Base-by-base conservation (phyloP, 345 rosid species). In the Xanthoceras sorbifolium region DNA sequence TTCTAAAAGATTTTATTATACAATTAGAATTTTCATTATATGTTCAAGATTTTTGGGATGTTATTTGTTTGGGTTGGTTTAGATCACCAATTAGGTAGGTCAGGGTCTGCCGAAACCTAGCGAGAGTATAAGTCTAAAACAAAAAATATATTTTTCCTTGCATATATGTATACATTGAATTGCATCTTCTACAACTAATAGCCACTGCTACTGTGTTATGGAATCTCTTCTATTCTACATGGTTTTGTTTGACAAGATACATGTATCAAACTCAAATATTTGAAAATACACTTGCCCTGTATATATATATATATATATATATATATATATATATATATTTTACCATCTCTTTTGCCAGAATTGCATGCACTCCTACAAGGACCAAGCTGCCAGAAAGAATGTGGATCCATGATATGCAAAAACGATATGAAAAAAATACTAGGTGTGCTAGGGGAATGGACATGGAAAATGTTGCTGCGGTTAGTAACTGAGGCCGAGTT, bases 401-500 rank as follows among this genome's bases (percentile, higher is more conserved):
- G 54, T 32, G 8, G 40, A 36, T 8, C n/a, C 40, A 31, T 64
- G 36, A 32, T 64, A 31, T 61, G 32, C 18, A 44, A 46, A 52
- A 69, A 29, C n/a, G n/a, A n/a, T n/a, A n/a, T n/a, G n/a, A n/a
- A 32, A 34, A 32, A 0, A 4, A 40, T 38, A 28, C 48, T 1
- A 71, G n/a, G n/a, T n/a, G 20, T 54, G 28, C 46, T 2, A 70
- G 25, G 26, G 60, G 20, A 32, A 3, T 46, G 42, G 40, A 25
- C 1, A 34, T 1, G 18, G 46, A 71, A 9, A n/a, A 9, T 12
- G 72, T 22, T 28, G 7, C 15, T 28, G 7, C 15, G 67, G 69
- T 89, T 79, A 93, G 87, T 80, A 89, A 76, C 93, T 90, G 82
- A 95, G 91, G 69, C 98, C 97, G 5, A 93, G 93, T 85, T 91